These are phyloP conservation scores for Cardiospermum halicacabum DNA, from an alignment of 345 rosid species.

Conservation along the genomic window DNA sequence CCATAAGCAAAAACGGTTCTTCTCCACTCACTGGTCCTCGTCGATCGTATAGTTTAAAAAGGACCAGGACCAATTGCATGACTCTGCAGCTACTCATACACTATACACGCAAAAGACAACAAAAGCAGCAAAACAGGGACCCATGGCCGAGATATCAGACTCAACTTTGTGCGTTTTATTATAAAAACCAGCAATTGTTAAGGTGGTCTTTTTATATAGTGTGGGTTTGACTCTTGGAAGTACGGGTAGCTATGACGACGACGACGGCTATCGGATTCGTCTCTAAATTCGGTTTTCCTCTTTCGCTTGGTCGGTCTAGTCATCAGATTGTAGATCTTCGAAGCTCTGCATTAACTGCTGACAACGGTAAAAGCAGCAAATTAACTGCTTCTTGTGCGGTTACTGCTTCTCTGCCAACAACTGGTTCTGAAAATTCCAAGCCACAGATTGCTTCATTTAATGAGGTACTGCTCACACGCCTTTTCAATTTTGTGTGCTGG, in stretches of 20 bases:
- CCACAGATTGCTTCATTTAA: slow-evolving; percentile 34
- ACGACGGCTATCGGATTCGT: not conserved
- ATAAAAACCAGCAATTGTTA: too few species aligned
- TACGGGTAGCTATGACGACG: not conserved
- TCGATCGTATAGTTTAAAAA: too few species aligned
- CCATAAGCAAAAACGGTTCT: too few species aligned
- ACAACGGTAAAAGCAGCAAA: not conserved
- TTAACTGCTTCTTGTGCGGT: slow-evolving; percentile 1
- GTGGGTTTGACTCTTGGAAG: not conserved
- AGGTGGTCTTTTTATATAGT: not conserved
- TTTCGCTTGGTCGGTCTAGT: slow-evolving; percentile 5
- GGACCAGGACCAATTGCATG: too few species aligned
- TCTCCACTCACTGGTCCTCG: too few species aligned
- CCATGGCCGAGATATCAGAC: too few species aligned
- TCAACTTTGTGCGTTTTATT: too few species aligned
- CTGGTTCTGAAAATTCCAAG: slow-evolving; percentile 22
- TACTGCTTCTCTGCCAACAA: slow-evolving; percentile 30
- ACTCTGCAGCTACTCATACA: too few species aligned
- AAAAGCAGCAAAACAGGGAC: too few species aligned
- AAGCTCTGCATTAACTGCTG: not conserved
- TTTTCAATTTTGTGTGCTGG: not conserved
- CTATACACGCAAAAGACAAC: too few species aligned
- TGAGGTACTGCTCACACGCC: slow-evolving; percentile 26
- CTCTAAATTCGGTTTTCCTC: not conserved
- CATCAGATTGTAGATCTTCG: not conserved